Percentiles rank a stretch among this genome's conserved stretches.
Evolutionary conservation across 352 stramenopile species (phyloP).

Genomic region (Phytopythium montanum): DNA sequence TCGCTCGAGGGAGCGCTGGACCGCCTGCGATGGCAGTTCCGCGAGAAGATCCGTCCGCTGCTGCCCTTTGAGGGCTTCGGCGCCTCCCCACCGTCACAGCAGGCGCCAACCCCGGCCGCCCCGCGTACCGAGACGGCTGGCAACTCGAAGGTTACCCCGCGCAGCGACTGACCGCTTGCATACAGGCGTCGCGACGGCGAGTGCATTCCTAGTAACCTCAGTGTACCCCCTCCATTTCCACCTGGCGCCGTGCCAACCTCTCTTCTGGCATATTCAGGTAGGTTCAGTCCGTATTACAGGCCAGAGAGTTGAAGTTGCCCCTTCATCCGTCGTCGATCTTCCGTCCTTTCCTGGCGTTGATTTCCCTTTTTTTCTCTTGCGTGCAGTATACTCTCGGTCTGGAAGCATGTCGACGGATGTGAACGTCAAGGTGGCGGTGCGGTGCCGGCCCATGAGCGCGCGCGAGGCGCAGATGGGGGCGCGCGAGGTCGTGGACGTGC

Average conservation of each 20-base stretch:
- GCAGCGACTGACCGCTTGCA: slow-evolving; percentile 13
- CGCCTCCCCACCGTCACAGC: slow-evolving; percentile 1
- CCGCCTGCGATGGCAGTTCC: slow-evolving; percentile 76
- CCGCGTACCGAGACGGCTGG: slow-evolving; percentile 9
- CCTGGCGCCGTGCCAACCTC: not conserved
- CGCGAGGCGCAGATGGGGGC: slow-evolving; percentile 67
- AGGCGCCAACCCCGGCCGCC: not conserved
- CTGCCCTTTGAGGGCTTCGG: slow-evolving; percentile 68
- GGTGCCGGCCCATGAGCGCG: slow-evolving; percentile 81
- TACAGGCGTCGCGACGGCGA: not conserved
- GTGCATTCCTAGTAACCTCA: too few relatives aligned
- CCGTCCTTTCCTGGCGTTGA: slow-evolving; percentile 1
- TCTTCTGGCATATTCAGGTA: not conserved
- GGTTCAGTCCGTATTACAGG: not conserved
- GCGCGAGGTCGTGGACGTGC: slow-evolving; percentile 47
- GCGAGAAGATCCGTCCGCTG: slow-evolving; percentile 67
- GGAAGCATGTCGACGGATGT: slow-evolving; percentile 58
- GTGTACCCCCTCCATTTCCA: not conserved
- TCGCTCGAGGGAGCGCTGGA: slow-evolving; percentile 75
- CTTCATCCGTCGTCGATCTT: not conserved
- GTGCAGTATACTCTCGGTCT: not conserved
- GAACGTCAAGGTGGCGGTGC: slow-evolving; percentile 90
- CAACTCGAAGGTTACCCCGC: slow-evolving; percentile 37
- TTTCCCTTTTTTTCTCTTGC: not conserved
- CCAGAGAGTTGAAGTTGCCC: slow-evolving; percentile 4